Evolutionary conservation across 2,329 filamentous ascomycete genomes (phyloP).

Genomic region (Metarhizium rileyi): DNA sequence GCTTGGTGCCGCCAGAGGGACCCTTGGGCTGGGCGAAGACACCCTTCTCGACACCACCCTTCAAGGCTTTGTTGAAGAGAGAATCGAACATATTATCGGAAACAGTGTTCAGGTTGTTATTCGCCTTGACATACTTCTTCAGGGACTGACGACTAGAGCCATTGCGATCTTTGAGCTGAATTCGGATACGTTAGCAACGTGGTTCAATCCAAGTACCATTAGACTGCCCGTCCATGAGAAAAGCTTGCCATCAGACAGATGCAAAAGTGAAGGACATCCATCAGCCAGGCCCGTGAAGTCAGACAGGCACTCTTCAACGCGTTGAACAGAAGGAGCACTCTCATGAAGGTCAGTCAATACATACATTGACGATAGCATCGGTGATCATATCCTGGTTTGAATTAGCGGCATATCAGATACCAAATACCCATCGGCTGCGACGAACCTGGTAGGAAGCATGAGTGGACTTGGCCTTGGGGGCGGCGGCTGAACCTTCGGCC

Average conservation of each 20-base stretch:
- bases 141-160: slow-evolving; percentile 51
- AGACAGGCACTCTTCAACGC: neutral
- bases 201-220: neutral
- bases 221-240: neutral
- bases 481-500: slow-evolving; percentile 28
- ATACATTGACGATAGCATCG: slow-evolving; percentile 51
- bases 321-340: slow-evolving; percentile 32
- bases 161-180: slow-evolving; percentile 52
- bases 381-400: slow-evolving; percentile 48
- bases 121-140: slow-evolving; percentile 51
- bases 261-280: slow-evolving; percentile 2
- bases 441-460: slow-evolving; percentile 52
- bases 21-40: slow-evolving; percentile 87
- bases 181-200: slow-evolving; percentile 26
- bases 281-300: neutral
- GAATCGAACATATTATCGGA: slow-evolving; percentile 52
- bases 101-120: slow-evolving; percentile 36
- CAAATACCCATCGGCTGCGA: slow-evolving; percentile 9
- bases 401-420: slow-evolving; percentile 14
- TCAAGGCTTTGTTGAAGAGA: slow-evolving; percentile 80
- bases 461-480: slow-evolving; percentile 39
- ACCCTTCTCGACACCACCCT: slow-evolving; percentile 74
- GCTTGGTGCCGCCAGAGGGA: slow-evolving; percentile 83
- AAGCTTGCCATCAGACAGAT: slow-evolving; percentile 10
- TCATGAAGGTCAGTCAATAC: slow-evolving; percentile 24